Base-by-base conservation (phyloP, 495 filamentous ascomycete genomes). In the Daldinia loculata region DNA sequence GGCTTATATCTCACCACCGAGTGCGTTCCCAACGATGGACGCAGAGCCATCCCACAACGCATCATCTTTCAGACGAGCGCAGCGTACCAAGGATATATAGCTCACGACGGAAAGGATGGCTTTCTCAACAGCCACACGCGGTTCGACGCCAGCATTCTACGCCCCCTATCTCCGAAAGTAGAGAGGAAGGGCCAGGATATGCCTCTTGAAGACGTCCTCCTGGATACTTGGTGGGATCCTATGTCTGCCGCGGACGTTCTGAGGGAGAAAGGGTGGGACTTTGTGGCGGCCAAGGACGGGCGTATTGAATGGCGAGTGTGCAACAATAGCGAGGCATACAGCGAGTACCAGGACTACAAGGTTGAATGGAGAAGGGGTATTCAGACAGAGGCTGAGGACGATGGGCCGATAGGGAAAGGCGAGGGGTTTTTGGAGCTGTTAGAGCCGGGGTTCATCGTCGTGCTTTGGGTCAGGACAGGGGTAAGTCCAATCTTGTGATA, bases 111-210 rank as follows among this genome's bases (percentile, higher is more conserved):
- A 7, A 2, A 71, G 0, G 62, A 57, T n/a, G 56, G 50, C 12
- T 66, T 61, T 29, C 3, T 39, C 17, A 64, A 68, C 14, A 64
- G 60, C 43, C 64, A 72, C 30, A 61, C 69, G 17, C 63, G 64
- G 63, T 71, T 59, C 69, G 69, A 71, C 6, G 64, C 63, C 17
- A 72, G 69, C 41, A 72, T 72, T 30, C 64, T 72, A 5, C 64
- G 69, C 26, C 69, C 64, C 19, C 22, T 30, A 11, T 36, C 51
- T n/a, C n/a, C n/a, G 19, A 57, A 15, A 15, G n/a, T 9, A 26
- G 39, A 19, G 14, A 9, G 17, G 11, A 11, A n/a, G 6, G 19
- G 19, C 43, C 32, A 59, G 15, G 43, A 30, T 19, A 52, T 22
- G n/a, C 48, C 45, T 9, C 68, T 71, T 39, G 57, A 61, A 43